Percentiles rank a stretch among this genome's conserved stretches.
Evolutionary conservation across 2,329 filamentous ascomycete species (phyloP).

Genomic region (Cladosporium velox): DNA sequence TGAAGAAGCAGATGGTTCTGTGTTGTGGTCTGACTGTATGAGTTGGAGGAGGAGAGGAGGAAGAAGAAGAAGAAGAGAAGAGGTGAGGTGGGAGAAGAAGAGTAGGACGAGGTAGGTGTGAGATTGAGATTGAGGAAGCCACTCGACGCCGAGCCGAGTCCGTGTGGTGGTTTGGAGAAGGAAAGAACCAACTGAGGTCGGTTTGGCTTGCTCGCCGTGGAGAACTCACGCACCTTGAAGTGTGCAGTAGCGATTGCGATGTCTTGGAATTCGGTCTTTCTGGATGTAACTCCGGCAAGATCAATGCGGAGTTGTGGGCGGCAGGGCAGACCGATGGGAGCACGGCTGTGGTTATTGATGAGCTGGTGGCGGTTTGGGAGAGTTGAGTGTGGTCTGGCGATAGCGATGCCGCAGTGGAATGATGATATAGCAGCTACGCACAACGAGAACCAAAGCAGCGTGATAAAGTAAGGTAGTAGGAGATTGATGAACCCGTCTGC

Average conservation of each 20-base stretch:
- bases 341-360: neutral
- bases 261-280: neutral
- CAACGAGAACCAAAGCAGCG: slow-evolving; percentile 14
- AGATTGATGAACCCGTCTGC: neutral
- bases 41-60: slow-evolving; percentile 26
- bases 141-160: slow-evolving; percentile 13
- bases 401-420: slow-evolving; percentile 19
- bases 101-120: slow-evolving; percentile 6
- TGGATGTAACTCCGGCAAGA: slow-evolving; percentile 7
- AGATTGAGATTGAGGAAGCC: slow-evolving; percentile 6
- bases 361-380: slow-evolving; percentile 5
- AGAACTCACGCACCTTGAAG: slow-evolving; percentile 7
- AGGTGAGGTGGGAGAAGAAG: slow-evolving; percentile 10
- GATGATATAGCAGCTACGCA: slow-evolving; percentile 20
- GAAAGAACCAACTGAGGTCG: slow-evolving; percentile 19
- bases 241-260: slow-evolving; percentile 13
- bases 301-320: neutral
- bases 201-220: slow-evolving; percentile 6
- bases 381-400: neutral
- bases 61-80: neutral
- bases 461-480: neutral
- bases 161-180: slow-evolving; percentile 1
- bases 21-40: slow-evolving; percentile 29
- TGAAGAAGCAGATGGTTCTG: slow-evolving; percentile 37
- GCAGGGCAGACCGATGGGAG: neutral